Evolutionary conservation across 106 monocot species (phyloP).

Genomic region (Chionographis japonica): DNA sequence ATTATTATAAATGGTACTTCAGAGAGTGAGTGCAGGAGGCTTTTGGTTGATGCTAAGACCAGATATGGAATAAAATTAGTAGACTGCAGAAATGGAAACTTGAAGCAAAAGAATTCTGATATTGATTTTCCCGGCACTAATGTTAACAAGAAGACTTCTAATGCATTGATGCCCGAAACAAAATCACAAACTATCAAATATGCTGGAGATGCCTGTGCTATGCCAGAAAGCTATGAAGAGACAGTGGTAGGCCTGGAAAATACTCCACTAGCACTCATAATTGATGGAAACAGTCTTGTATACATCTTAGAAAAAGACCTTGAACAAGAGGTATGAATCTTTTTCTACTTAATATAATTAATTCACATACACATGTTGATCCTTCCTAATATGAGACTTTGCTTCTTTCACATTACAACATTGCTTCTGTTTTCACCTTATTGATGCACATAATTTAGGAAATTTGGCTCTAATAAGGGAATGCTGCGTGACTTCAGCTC

Average conservation of each 20-base stretch:
- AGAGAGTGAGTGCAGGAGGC: constrained; percentile 73
- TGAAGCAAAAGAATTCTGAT: constrained; percentile 15
- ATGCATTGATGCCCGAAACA: constrained; percentile 14
- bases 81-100: constrained; percentile 8
- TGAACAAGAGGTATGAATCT: constrained; percentile 62
- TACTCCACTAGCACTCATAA: constrained; percentile 74
- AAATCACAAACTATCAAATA: constrained; percentile 4
- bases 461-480: no score
- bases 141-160: constrained; percentile 3
- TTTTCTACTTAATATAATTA: background rate
- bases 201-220: constrained; percentile 4
- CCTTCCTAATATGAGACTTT: background rate
- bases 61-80: constrained; percentile 55
- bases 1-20: constrained; percentile 90
- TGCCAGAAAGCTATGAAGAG: constrained; percentile 10
- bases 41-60: constrained; percentile 74
- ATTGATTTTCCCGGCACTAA: constrained; percentile 14
- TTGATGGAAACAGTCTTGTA: constrained; percentile 97
- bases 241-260: constrained; percentile 15
- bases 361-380: constrained; percentile 4
- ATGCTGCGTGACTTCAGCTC: no score
- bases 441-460: no score
- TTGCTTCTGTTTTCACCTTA: background rate
- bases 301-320: constrained; percentile 97
- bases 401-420: background rate